A percentile compares a stretch with the other conserved stretches of the same genome.
Evolutionary conservation across 2,329 filamentous ascomycete species (phyloP).

Genomic region (Mycosphaerella arachidis): DNA sequence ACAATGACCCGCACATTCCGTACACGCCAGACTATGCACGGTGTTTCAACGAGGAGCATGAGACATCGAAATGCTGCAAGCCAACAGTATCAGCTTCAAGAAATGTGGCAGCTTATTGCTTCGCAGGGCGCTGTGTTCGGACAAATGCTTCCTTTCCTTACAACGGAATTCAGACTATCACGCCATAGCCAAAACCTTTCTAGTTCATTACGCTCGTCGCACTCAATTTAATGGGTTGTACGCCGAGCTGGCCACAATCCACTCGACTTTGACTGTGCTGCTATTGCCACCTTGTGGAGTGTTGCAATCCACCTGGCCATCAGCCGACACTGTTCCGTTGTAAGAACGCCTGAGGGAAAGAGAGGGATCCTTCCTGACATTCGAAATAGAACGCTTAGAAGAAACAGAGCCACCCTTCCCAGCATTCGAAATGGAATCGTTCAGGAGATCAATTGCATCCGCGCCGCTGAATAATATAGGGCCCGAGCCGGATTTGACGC

Average conservation of each 20-base stretch:
- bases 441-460: background rate
- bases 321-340: background rate
- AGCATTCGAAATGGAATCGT: background rate
- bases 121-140: no score
- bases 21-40: no score
- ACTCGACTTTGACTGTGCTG: background rate
- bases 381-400: background rate
- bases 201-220: background rate
- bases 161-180: no score
- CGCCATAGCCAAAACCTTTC: background rate
- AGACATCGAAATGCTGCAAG: no score
- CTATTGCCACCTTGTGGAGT: background rate
- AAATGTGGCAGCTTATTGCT: no score
- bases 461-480: background rate
- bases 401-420: background rate
- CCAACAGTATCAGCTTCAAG: no score
- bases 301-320: background rate
- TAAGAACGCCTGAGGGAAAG: background rate
- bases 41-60: no score
- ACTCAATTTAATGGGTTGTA: background rate
- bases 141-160: no score
- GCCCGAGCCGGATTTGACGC: background rate
- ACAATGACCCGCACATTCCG: no score
- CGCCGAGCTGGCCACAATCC: background rate
- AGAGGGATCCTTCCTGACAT: no score